Conservation (phyloP, 148 eudicot genomes). For the Rheum nobile region DNA sequence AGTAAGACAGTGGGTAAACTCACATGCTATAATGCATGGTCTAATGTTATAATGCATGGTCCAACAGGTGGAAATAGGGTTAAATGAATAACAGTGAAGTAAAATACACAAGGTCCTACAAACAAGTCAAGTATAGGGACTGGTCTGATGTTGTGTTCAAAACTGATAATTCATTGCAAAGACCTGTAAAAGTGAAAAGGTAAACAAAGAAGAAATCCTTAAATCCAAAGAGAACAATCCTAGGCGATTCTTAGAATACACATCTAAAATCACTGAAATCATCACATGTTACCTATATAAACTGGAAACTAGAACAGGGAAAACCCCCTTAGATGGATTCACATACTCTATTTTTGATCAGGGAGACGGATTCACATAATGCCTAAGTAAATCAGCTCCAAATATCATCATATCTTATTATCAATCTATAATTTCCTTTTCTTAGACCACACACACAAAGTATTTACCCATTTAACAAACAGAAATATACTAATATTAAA, state of each 20-base stretch:
- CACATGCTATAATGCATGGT: not conserved
- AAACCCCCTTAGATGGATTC: not conserved
- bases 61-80: not conserved
- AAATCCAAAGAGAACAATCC: too few relatives aligned
- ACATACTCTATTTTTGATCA: too few relatives aligned
- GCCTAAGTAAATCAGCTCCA: not conserved
- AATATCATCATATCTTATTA: not conserved
- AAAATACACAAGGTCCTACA: not conserved
- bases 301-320: not conserved
- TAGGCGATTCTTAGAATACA: too few relatives aligned
- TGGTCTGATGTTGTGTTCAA: not conserved
- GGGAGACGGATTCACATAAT: not conserved
- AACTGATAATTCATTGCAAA: not conserved
- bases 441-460: not conserved
- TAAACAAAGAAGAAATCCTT: too few relatives aligned
- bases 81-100: not conserved
- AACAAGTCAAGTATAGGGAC: not conserved
- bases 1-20: too few relatives aligned
- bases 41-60: not conserved
- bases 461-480: too few relatives aligned
- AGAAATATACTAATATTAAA: too few relatives aligned
- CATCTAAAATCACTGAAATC: too few relatives aligned
- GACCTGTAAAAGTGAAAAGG: too few relatives aligned
- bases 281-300: not conserved
- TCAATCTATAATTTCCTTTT: not conserved